A percentile compares a stretch with the other conserved stretches of the same genome.
Evolutionary conservation across 169 alveolate species (phyloP).

Genomic region (Plasmodium vinckei): DNA sequence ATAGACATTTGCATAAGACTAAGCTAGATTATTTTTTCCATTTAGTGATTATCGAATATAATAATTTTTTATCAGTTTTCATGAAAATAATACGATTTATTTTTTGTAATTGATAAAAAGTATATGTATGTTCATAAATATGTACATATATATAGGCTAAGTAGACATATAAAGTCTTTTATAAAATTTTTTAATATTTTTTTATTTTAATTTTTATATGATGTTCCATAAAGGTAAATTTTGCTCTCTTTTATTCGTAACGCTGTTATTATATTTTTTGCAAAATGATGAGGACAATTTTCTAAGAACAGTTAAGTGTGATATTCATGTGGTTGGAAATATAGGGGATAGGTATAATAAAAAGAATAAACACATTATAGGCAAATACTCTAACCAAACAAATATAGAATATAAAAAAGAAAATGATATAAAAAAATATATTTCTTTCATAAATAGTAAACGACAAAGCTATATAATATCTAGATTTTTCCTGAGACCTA

Average conservation of each 20-base stretch:
- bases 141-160: too few species aligned
- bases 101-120: too few species aligned
- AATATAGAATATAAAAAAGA: too few species aligned
- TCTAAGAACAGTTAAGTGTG: conserved; percentile 18
- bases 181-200: conserved; percentile 1
- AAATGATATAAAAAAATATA: not conserved
- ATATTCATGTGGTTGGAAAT: conserved; percentile 3
- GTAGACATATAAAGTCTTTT: too few species aligned
- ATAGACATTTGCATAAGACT: too few species aligned
- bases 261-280: conserved; percentile 2
- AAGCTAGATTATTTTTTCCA: too few species aligned
- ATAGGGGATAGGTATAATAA: not conserved
- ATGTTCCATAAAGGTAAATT: conserved; percentile 5
- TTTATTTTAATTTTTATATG: conserved; percentile 2
- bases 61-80: too few species aligned
- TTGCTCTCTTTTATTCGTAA: conserved; percentile 6
- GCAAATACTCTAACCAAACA: not conserved
- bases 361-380: not conserved
- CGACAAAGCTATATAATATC: not conserved
- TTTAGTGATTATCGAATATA: too few species aligned
- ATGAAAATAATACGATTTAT: too few species aligned
- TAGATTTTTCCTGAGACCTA: too few species aligned
- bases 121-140: too few species aligned
- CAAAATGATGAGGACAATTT: not conserved
- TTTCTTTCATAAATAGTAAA: not conserved